Base-by-base conservation (phyloP, 2,329 filamentous ascomycete species). In the Aureobasidium leucospermi region DNA sequence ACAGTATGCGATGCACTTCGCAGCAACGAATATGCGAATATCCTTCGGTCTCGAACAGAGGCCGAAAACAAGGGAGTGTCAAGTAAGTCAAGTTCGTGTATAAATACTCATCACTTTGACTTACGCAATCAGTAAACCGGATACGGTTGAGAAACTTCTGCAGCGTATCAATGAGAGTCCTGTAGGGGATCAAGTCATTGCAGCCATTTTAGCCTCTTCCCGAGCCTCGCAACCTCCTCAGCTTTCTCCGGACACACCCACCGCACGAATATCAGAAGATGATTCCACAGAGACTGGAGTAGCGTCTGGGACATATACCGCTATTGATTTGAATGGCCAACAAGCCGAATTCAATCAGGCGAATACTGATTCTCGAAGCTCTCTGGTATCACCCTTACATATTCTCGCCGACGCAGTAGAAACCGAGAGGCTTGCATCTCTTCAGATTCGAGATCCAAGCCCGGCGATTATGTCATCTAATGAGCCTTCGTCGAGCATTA, bases 41-140 rank as follows among this genome's bases (percentile, higher is more conserved):
- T 42, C 49, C 49, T 32, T 32, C 36, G 10, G 15, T 32, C 5
- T 53, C 49, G 3, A 53, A 53, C 8, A 36, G 49, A 32, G 49
- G 49, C 11, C 49, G 49, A 8, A 53, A 53, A 42, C 49, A 53
- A 32, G 49, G 49, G 15, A 53, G 49, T 42, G 49, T 53, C 36
- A 53, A 53, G 49, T 53, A 42, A 53, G 49, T 53, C 38, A 6
- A 8, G 4, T 32, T 7, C 28, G 28, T 23, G 3, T 23, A 23
- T 23, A 15, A 9, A 19, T 6, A 13, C 16, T 7, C 8, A 15
- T 31, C 4, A 8, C n/a, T 10, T 32, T 42, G 1, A 28, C 49
- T 53, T 10, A 53, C 28, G 15, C 11, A 9, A 15, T n/a, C 15
- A 53, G 49, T 9, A 53, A 53, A 15, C 49, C 49, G 3, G 49